phyloP scores from a whole-genome alignment of 176 grass and related monocot genomes.

The Pharus latifolius region DNA sequence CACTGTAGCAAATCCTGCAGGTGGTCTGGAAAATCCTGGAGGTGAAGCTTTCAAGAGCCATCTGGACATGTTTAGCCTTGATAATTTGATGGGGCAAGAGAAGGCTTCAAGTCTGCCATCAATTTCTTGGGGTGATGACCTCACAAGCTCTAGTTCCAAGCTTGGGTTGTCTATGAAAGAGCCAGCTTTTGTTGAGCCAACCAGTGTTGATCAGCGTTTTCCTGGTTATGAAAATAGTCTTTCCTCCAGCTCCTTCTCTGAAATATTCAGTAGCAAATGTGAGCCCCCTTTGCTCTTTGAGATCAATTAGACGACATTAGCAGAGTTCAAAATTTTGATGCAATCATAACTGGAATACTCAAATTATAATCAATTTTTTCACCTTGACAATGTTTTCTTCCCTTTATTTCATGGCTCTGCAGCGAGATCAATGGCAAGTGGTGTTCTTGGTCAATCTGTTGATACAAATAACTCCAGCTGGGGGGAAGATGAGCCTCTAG shows the following conservation, averaged over 20 bases:
- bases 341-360: not conserved
- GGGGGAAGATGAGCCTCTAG: constrained; percentile 42
- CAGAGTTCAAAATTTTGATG: not conserved
- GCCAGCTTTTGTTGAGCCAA: constrained; percentile 10
- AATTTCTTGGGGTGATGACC: constrained; percentile 17
- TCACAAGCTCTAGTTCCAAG: constrained; percentile 19
- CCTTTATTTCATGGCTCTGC: not conserved
- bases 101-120: constrained; percentile 12
- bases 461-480: constrained; percentile 21
- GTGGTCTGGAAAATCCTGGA: constrained; percentile 7
- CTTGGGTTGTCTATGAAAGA: constrained; percentile 17
- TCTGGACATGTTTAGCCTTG: constrained; percentile 17
- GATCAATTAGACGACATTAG: not conserved
- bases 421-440: constrained; percentile 29
- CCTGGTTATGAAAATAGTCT: constrained; percentile 10
- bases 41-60: constrained; percentile 21
- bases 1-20: constrained; percentile 19
- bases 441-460: constrained; percentile 24
- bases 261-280: constrained; percentile 41
- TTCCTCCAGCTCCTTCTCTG: constrained; percentile 31
- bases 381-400: not conserved
- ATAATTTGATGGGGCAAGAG: constrained; percentile 23
- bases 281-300: constrained; percentile 14
- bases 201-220: not conserved
- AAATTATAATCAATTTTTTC: not conserved